Evolutionary conservation across 1,284 basidiomycete genomes (phyloP), one percentile per base, ranked within the genome.

Genomic region (Afroboletus lepidellus): DNA sequence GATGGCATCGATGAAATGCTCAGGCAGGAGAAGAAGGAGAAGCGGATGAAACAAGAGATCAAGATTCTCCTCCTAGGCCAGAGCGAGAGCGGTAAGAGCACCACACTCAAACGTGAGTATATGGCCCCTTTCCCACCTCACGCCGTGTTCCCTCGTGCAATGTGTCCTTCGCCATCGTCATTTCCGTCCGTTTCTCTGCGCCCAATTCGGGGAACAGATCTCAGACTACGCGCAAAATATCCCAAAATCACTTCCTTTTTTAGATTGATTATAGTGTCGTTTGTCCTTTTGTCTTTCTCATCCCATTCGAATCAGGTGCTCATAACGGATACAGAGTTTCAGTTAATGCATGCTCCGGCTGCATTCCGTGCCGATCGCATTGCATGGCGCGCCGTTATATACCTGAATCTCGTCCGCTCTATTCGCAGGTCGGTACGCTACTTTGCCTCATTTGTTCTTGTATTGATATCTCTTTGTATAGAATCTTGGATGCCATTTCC

Each of bases 351-450:
- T 64, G 78, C 83, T 1, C 85, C 85, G 7, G 81, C 80, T 34
- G 79, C 84, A 24, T 91, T 91, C 67, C 80, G 80, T 55, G 80
- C 83, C 24, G 89, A 92, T 64, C 78, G 89, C 57, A 80, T 87
- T 54, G 87, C 89, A 32, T 92, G 89, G 89, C 82, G 90, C 50
- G 80, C 87, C 45, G 88, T 92, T 59, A 87, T 92, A 62, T 91
- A 91, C 70, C 78, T 92, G 56, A 92, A 92, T 69, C 77, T 92
- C 58, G 85, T 90, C 54, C 82, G 84, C 63, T 92, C 89, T 54
- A 73, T 92, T 60, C 81, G 84, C 57, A 81, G 84, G 86, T 83
- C 62, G 58, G 76, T 65, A 25, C 43, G 13, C 24, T 13, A 0
- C 46, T 34, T 53, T 38, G 16, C 24, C 36, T 41, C 27, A 41